Evolutionary conservation across 1,284 basidiomycete species (phyloP).

Genomic region (Marasmius fiardii): DNA sequence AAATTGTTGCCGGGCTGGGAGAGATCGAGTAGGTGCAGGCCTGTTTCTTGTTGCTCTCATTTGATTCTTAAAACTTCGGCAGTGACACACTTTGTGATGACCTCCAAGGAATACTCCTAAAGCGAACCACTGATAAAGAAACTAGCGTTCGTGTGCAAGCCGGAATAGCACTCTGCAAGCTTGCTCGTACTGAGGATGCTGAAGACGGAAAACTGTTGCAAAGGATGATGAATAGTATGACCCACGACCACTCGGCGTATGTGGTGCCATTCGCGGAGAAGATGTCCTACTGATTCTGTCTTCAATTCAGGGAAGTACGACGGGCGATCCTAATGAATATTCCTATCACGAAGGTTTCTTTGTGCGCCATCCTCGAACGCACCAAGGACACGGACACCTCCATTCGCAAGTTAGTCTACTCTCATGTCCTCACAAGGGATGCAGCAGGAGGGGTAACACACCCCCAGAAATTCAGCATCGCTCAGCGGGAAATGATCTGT

Average conservation of each 20-base stretch:
- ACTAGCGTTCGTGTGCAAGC: conserved; percentile 78
- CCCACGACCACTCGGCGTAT: conserved; percentile 76
- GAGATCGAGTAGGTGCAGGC: conserved; percentile 78
- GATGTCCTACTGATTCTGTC: background rate
- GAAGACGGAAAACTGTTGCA: conserved; percentile 47
- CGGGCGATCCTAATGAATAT: conserved; percentile 79
- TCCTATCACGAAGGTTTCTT: conserved; percentile 50
- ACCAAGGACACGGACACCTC: conserved; percentile 83
- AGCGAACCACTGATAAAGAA: conserved; percentile 84
- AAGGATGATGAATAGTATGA: conserved; percentile 69
- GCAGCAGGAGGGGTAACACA: conserved; percentile 20
- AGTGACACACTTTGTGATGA: conserved; percentile 79
- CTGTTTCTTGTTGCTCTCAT: background rate
- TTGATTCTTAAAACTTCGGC: conserved; percentile 11
- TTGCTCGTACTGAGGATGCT: conserved; percentile 65
- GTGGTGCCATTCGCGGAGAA: conserved; percentile 25
- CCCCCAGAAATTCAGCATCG: conserved; percentile 60
- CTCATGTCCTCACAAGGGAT: conserved; percentile 54
- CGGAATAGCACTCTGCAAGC: conserved; percentile 77
- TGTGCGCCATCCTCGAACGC: conserved; percentile 72
- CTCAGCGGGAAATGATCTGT: conserved; percentile 76
- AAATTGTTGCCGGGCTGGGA: conserved; percentile 76
- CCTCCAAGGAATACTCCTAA: conserved; percentile 70
- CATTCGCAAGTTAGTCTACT: conserved; percentile 81
- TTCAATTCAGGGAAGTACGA: conserved; percentile 74